Base-by-base conservation (phyloP, 805 yeast species). In the Metschnikowia baotianmanensis region DNA sequence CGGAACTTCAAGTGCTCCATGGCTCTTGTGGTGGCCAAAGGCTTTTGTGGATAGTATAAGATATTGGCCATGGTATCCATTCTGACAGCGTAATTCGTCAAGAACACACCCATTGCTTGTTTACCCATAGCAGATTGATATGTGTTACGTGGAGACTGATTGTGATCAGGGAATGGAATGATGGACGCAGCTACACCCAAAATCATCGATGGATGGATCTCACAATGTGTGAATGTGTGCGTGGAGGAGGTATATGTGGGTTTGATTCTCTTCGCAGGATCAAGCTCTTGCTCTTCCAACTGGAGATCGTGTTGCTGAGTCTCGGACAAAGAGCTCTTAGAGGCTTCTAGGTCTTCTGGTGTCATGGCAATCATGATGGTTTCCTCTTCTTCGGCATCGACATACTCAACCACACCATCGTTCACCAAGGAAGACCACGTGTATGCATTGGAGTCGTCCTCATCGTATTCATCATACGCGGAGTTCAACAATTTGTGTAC, bases 51-150 rank as follows among this genome's bases (percentile, higher is more conserved):
- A 61, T 93, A 93, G 62, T 93, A 93, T 53, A 93, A 74, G 55
- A 93, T 91, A 61, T 93, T 93, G 8, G 99, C 97, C 99, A 93
- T 93, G 1, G 99, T 93, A 67, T 93, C 99, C 99, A 93, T 93
- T 70, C 99, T 86, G 38, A 91, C 96, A 44, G 83, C 78, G 65
- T 91, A 93, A 61, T 93, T 93, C 4, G 99, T 93, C 57, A 91
- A 76, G 65, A 86, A 91, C 8, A 93, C 98, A 62, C 99, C 99
- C 99, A 93, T 93, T 43, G 99, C 99, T 71, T 93, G 99, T 68
- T 93, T 93, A 80, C 99, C 99, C 99, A 93, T 93, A 50, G 99
- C 99, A 62, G 96, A 90, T 72, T 93, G 99, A 67, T 93, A 93
- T 3, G 99, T 93, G 62, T 93, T 93, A 82, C 99, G 91, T 46